Evolutionary conservation across 2,329 filamentous ascomycete species (phyloP), one percentile per base, ranked within the genome.

Genomic region (Aureobasidium pullulans): DNA sequence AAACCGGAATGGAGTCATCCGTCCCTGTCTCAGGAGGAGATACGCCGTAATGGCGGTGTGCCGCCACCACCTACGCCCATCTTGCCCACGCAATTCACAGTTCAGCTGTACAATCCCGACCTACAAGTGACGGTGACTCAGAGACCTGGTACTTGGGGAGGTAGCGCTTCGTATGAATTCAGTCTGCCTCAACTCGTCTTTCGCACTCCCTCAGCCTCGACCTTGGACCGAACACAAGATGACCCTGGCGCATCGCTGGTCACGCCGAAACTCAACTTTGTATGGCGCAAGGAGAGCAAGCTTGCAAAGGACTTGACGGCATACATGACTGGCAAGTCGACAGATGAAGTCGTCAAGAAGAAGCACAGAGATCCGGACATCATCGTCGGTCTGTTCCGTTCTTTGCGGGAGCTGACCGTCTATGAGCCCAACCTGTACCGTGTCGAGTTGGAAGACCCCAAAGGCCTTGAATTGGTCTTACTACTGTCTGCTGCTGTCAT

Each of bases 61-160:
- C 77, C 81, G 3, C 85, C 82, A 23, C 82, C 81, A 15, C 86
- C 87, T 0, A 81, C 87, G 61, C 88, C 92, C 9, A 79, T 89
- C 36, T 82, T 90, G 31, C 92, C 93, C 0, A 85, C 86, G 60
- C 79, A 84, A 57, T 96, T 97, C 71, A 80, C 81, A n/a, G 81
- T 97, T 40, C 87, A 93, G 67, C 84, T 99, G 3, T 97, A 96
- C 79, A 94, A 96, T 70, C 94, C 94, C 0, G 93, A 97, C 71
- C 90, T 94, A 72, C 82, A 88, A 66, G 78, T 97, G 19, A 67
- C 79, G 0, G 82, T 97, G 37, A 85, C 82, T 66, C 82, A 86
- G 67, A 84, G 88, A 65, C 81, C 86, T 42, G 87, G 88, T 36
- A 85, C 86, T 62, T 96, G 91, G 87, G 91, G 87, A 62, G 87